Percentiles rank a stretch among this genome's conserved stretches.
These are phyloP conservation scores for Lepiota venenata DNA, from an alignment of 768 basidiomycete species.

Conservation along the genomic window DNA sequence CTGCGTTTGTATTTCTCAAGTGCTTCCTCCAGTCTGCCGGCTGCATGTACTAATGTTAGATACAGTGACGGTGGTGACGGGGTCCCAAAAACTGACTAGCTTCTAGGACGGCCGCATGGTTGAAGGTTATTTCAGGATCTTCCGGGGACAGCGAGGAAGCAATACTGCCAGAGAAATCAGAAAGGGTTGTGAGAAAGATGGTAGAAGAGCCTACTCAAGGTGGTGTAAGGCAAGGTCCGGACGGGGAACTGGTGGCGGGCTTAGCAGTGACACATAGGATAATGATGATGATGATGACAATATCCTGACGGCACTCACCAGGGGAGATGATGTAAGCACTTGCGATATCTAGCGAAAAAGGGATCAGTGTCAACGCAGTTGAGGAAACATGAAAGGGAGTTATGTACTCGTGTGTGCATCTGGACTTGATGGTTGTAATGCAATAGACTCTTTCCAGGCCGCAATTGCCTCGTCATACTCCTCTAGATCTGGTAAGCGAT, in stretches of 20 bases:
- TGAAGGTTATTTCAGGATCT: conserved; percentile 90
- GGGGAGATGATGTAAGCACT: conserved; percentile 85
- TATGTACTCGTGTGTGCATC: conserved; percentile 84
- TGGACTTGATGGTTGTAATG: conserved; percentile 76
- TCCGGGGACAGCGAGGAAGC: conserved; percentile 82
- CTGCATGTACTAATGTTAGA: conserved; percentile 43
- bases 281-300: conserved; percentile 1
- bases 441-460: conserved; percentile 84
- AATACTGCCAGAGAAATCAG: conserved; percentile 49
- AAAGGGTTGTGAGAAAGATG: conserved; percentile 18
- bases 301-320: conserved; percentile 22
- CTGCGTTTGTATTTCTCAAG: conserved; percentile 79
- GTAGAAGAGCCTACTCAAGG: conserved; percentile 54
- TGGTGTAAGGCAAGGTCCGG: conserved; percentile 88
- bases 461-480: conserved; percentile 84
- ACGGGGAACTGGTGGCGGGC: conserved; percentile 47
- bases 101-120: conserved; percentile 88
- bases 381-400: conserved; percentile 4
- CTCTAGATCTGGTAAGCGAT: conserved; percentile 43
- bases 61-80: conserved; percentile 14
- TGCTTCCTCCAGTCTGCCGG: conserved; percentile 77
- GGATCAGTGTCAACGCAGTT: conserved; percentile 8
- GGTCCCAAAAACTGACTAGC: conserved; percentile 56
- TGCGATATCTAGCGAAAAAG: conserved; percentile 62
- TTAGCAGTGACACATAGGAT: conserved; percentile 4